These are phyloP conservation scores for Collybiopsis luxurians DNA, from an alignment of 768 basidiomycete genomes.

Conservation along the genomic window DNA sequence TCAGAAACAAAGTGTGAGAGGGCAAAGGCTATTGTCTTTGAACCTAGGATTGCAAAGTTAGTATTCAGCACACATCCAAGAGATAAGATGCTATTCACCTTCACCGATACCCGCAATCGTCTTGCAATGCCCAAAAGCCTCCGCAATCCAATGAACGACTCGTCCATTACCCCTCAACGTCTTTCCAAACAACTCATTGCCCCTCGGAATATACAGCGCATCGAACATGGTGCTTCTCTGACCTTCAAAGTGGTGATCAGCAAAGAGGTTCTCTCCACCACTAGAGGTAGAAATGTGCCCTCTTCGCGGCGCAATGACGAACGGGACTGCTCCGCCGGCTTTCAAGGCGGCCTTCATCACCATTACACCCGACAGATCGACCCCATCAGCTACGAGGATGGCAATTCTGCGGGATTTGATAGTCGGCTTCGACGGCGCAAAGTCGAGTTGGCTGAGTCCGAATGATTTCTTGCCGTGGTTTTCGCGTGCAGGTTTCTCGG, in stretches of 20 bases:
- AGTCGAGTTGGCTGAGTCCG: conserved; percentile 60
- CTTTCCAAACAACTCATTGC: conserved; percentile 51
- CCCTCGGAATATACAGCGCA: conserved; percentile 76
- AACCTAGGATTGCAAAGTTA: conserved; percentile 29
- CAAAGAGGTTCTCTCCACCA: conserved; percentile 36
- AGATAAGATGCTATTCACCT: too few species aligned
- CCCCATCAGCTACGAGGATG: conserved; percentile 74
- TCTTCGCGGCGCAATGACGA: conserved; percentile 67
- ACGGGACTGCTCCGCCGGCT: conserved; percentile 53
- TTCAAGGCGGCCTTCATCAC: conserved; percentile 54
- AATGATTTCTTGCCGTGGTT: conserved; percentile 59
- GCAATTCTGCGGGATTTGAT: conserved; percentile 71
- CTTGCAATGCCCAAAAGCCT: conserved; percentile 87
- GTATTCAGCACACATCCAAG: too few species aligned
- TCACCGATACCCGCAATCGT: conserved; percentile 75
- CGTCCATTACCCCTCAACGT: conserved; percentile 61
- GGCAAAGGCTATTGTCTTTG: conserved; percentile 44
- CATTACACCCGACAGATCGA: conserved; percentile 57
- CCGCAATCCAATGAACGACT: conserved; percentile 77
- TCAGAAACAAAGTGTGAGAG: conserved; percentile 37
- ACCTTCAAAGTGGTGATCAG: conserved; percentile 74
- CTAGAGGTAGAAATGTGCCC: conserved; percentile 43
- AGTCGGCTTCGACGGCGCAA: conserved; percentile 51
- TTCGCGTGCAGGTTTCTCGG: conserved; percentile 43
- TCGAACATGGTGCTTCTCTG: conserved; percentile 85